Base-by-base conservation (phyloP, 2,329 filamentous ascomycete genomes). In the Pseudopyrenochaeta lycopersici region DNA sequence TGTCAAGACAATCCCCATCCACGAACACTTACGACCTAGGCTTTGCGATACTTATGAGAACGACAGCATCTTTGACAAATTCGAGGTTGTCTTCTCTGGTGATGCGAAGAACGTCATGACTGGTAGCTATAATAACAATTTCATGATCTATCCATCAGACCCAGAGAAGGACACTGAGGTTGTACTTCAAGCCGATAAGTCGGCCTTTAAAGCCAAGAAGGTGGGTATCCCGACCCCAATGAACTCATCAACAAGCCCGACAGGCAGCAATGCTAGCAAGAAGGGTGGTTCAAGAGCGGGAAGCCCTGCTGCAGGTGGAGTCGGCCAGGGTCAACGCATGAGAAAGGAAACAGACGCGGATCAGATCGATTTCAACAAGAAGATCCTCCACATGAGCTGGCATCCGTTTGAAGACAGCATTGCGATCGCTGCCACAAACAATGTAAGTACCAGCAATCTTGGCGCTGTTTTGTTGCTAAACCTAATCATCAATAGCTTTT, bases 351-450 rank as follows among this genome's bases (percentile, higher is more conserved):
- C 95, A 47, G 95, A 99, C 78, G 95, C 95, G 53, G 94, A 99
- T 77, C 94, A 98, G 81, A 98, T 98, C 78, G 95, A 99, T 79
- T 99, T 98, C 80, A 98, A 98, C 85, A 99, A 98, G 86, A 99
- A 99, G 86, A 99, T 99, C 70, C 77, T 99, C 74, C 95, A 99
- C 78, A 99, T 99, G 95, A 98, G 94, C 81, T 99, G 95, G 95
- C 95, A 99, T 87, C 95, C 95, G 43, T 97, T 96, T 71, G 95
- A 99, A 80, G 94, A 99, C 81, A 98, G 94, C 81, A 99, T 99
- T 80, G 95, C 95, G 52, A 99, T 99, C 82, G 95, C 95, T 67
- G 95, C 95, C 56, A 99, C 95, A 62, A 99, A 99, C 84, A 99
- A 99, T 80, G 95, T 98, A 81, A 90, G 94, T 83, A 36, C 3